Percentiles rank a stretch among this genome's conserved stretches.
Conservation (phyloP, 2,329 filamentous ascomycete species). For the Aspergillus melleus region DNA sequence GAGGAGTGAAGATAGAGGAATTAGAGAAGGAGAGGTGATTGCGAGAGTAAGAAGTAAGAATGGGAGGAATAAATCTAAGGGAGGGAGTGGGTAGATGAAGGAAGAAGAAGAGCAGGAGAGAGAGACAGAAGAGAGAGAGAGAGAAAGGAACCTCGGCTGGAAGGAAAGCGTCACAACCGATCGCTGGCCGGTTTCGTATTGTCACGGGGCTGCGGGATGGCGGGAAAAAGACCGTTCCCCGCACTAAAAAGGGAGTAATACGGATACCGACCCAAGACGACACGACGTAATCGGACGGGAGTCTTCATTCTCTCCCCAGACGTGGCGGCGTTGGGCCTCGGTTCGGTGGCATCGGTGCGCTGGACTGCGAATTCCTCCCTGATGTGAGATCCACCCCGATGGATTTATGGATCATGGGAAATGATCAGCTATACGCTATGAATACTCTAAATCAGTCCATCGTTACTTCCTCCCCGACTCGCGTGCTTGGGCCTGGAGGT, state of each 20-base stretch:
- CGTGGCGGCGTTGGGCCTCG: too few relatives aligned
- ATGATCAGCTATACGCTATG: background rate
- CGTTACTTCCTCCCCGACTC: too few relatives aligned
- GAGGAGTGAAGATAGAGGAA: constrained; percentile 3
- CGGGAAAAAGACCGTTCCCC: background rate
- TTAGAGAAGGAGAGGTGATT: constrained; percentile 12
- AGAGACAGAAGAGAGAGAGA: constrained; percentile 13
- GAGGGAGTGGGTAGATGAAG: background rate
- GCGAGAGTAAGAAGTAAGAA: constrained; percentile 3
- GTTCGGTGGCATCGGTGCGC: too few relatives aligned
- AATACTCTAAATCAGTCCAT: too few relatives aligned
- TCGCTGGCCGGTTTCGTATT: constrained; percentile 9
- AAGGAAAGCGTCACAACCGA: constrained; percentile 15
- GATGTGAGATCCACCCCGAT: background rate
- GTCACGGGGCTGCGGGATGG: background rate
- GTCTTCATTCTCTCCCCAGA: too few relatives aligned
- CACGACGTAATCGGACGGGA: background rate
- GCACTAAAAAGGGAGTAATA: constrained; percentile 1
- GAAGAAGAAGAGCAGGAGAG: constrained; percentile 11
- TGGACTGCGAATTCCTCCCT: too few relatives aligned
- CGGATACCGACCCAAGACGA: background rate
- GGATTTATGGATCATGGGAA: background rate
- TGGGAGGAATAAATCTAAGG: constrained; percentile 11
- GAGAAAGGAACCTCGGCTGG: constrained; percentile 19
- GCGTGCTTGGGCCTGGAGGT: too few relatives aligned